Percentiles rank a stretch among this genome's conserved stretches.
Conservation (phyloP, 1,284 basidiomycete species). For the Melampsora larici-populina region DNA sequence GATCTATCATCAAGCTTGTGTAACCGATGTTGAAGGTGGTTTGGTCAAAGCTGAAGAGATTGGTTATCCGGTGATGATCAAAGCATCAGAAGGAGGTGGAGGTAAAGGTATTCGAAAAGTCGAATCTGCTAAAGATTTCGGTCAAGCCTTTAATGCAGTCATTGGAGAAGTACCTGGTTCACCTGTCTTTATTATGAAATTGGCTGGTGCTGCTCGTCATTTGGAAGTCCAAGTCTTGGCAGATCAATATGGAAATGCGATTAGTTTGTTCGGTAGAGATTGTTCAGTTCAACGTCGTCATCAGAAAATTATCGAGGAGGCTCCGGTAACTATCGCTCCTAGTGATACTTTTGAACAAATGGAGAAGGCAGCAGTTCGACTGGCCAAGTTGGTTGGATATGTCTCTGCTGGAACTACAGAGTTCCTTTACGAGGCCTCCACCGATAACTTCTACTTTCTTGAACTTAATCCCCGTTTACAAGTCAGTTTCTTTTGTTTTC, state of each 20-base stretch:
- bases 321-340: conserved; percentile 94
- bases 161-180: conserved; percentile 96
- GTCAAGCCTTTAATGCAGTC: conserved; percentile 88
- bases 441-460: conserved; percentile 93
- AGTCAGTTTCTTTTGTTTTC: conserved; percentile 72
- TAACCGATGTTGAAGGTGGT: conserved; percentile 84
- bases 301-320: conserved; percentile 99
- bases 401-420: conserved; percentile 95
- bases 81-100: conserved; percentile 97
- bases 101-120: conserved; percentile 98
- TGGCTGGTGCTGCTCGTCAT: conserved; percentile 94
- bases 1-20: conserved; percentile 84
- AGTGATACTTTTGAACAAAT: conserved; percentile 88
- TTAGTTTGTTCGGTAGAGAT: conserved; percentile 97
- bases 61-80: conserved; percentile 99
- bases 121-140: conserved; percentile 77
- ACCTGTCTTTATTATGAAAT: conserved; percentile 99
- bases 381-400: conserved; percentile 97
- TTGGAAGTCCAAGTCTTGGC: conserved; percentile 97
- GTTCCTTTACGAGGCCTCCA: conserved; percentile 82
- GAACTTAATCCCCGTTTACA: conserved; percentile 99
- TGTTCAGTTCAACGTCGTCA: conserved; percentile 99
- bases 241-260: conserved; percentile 99
- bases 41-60: conserved; percentile 78
- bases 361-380: conserved; percentile 95